Base-by-base conservation (phyloP, 768 basidiomycete genomes). In the Lentinus brumalis region DNA sequence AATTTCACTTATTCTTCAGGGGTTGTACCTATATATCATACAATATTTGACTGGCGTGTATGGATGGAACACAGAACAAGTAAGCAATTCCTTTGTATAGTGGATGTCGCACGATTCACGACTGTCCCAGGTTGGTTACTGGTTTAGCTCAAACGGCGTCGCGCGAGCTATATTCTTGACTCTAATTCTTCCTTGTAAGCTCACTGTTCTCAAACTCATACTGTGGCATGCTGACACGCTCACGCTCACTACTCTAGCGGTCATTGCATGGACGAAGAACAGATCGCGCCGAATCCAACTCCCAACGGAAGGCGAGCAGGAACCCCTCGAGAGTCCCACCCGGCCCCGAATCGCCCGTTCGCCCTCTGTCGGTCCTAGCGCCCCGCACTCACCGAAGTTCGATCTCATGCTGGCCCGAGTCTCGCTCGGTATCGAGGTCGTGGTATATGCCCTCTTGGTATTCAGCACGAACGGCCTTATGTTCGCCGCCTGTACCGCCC, bases 331-430 rank as follows among this genome's bases (percentile, higher is more conserved):
- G 38, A 61, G 42, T 29, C 38, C 56, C 3, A 21, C 58, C 39
- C 32, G 30, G 35, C 47, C 53, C 35, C 31, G 4, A 1, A 31
- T 38, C 49, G 5, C 59, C 38, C 50, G 46, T 65, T 38, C 56
- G n/a, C 38, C 39, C 50, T 51, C 59, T 31, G 59, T 60, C 58
- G 40, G 44, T 56, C 64, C 49, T 60, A 51, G 29, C 41, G 40
- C 52, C 44, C 63, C 68, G 42, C 80, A 81, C 64, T 79, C 81
- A 2, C 71, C 82, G 5, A 49, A 72, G 0, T 87, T 94, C 69
- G 94, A 96, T 74, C 80, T 96, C n/a, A 69, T 69, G 35, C 76
- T 94, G 21, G 85, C 87, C 6, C 84, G 86, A 5, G 65, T 77
- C 39, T 94, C 91, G 7, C 71, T 91, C 10, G 45, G 79, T 10